phyloP scores from a whole-genome alignment of 345 rosid genomes.

The Toxicodendron radicans region DNA sequence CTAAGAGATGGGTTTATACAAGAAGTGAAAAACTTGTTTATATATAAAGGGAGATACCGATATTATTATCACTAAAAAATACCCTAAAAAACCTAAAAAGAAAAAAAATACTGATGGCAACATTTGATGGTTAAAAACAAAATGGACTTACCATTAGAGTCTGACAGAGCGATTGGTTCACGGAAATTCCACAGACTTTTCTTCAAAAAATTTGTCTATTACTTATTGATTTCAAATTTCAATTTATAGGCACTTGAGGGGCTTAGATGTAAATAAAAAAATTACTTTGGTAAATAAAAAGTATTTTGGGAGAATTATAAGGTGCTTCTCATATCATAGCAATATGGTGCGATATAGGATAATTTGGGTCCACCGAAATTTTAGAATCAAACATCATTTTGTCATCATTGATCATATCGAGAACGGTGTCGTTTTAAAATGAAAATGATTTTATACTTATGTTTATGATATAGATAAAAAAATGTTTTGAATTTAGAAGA shows the following conservation, averaged over 20 bases:
- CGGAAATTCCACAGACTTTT: conserved; percentile 2
- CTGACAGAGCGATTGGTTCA: not conserved
- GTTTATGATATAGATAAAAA: too few relatives aligned
- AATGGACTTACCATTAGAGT: conserved; percentile 15
- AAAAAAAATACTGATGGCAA: not conserved
- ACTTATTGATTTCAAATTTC: conserved; percentile 14
- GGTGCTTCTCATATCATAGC: not conserved
- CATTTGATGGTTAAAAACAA: conserved; percentile 10
- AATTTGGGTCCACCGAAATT: too few relatives aligned
- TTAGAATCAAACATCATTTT: too few relatives aligned
- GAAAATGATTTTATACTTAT: too few relatives aligned
- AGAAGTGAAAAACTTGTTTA: not conserved
- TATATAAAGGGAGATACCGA: not conserved
- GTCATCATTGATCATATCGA: too few relatives aligned
- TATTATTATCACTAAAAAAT: not conserved
- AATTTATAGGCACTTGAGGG: conserved; percentile 33
- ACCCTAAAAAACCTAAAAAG: not conserved
- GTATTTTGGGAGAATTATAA: not conserved
- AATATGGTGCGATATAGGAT: not conserved
- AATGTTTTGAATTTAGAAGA: too few relatives aligned
- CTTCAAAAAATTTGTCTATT: not conserved
- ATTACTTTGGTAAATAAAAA: conserved; percentile 8
- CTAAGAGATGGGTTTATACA: not conserved
- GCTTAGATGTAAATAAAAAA: not conserved
- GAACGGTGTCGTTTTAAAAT: too few relatives aligned